phyloP scores from a whole-genome alignment of 179 eudicot species.

The Drosera spatulata region DNA sequence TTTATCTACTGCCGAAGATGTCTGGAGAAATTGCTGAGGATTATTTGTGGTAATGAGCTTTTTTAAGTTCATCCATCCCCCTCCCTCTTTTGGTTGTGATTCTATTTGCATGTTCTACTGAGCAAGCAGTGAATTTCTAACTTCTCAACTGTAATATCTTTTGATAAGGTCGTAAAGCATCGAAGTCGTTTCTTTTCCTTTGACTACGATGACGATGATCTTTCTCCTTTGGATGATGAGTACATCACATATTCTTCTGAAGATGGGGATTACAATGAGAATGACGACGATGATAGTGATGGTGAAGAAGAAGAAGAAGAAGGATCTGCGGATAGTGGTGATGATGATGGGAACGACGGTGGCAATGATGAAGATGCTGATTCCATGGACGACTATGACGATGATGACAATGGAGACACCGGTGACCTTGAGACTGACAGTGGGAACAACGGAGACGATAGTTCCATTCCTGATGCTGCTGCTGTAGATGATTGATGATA shows the following conservation, averaged over 20 bases:
- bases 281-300: constrained; percentile 17
- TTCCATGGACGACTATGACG: constrained; percentile 10
- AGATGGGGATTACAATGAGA: no score
- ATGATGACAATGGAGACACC: constrained; percentile 4
- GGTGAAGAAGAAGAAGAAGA: constrained; percentile 9
- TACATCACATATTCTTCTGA: no score
- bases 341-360: constrained; percentile 11
- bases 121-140: constrained; percentile 23
- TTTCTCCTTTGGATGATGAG: no score
- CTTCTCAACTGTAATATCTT: constrained; percentile 25
- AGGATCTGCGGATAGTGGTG: constrained; percentile 9
- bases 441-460: constrained; percentile 2
- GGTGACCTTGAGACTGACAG: constrained; percentile 2
- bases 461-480: constrained; percentile 5
- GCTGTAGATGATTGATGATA: constrained; percentile 21
- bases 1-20: no score
- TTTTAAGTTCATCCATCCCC: not conserved
- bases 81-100: not conserved
- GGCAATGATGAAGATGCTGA: constrained; percentile 8
- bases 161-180: constrained; percentile 28
- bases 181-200: constrained; percentile 13
- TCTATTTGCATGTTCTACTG: not conserved
- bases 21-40: no score
- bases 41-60: not conserved
- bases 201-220: no score